These are phyloP conservation scores for Yamadazyma diddensiae DNA, from an alignment of 1,139 yeast species.

Conservation along the genomic window DNA sequence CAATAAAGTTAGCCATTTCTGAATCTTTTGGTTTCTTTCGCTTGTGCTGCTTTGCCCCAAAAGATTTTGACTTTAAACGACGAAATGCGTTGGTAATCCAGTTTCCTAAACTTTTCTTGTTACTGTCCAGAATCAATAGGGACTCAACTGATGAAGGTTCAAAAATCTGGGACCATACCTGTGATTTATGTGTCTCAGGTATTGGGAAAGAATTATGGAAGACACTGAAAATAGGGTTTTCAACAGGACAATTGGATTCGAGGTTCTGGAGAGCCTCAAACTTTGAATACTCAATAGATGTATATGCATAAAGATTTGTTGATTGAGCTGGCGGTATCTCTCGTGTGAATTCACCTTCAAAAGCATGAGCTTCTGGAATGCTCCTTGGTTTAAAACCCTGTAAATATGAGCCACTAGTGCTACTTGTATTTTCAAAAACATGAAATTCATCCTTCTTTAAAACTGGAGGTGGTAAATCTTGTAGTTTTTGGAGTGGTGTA, in stretches of 20 bases:
- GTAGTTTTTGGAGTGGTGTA: conserved; percentile 22
- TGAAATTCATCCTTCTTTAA: conserved; percentile 20
- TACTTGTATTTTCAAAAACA: conserved; percentile 12
- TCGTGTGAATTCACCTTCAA: neutral
- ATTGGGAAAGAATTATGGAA: conserved; percentile 1
- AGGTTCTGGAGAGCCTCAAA: neutral
- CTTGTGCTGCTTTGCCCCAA: conserved; percentile 28
- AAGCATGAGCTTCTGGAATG: neutral
- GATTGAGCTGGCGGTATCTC: neutral
- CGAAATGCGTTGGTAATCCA: conserved; percentile 55
- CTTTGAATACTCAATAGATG: neutral
- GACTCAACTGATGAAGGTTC: conserved; percentile 38
- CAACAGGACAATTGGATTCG: neutral
- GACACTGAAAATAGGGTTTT: conserved; percentile 2
- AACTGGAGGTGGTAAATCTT: conserved; percentile 21
- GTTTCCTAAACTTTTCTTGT: conserved; percentile 22
- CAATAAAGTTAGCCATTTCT: conserved; percentile 26
- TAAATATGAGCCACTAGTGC: neutral
- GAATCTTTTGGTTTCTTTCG: conserved; percentile 18
- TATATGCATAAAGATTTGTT: neutral
- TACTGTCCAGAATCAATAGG: conserved; percentile 29
- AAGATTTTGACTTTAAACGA: conserved; percentile 31
- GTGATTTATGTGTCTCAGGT: neutral
- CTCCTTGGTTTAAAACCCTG: neutral
- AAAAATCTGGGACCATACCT: conserved; percentile 44